These are phyloP conservation scores for Fusarium armeniacum DNA, from an alignment of 2,329 filamentous ascomycete genomes.

Conservation along the genomic window DNA sequence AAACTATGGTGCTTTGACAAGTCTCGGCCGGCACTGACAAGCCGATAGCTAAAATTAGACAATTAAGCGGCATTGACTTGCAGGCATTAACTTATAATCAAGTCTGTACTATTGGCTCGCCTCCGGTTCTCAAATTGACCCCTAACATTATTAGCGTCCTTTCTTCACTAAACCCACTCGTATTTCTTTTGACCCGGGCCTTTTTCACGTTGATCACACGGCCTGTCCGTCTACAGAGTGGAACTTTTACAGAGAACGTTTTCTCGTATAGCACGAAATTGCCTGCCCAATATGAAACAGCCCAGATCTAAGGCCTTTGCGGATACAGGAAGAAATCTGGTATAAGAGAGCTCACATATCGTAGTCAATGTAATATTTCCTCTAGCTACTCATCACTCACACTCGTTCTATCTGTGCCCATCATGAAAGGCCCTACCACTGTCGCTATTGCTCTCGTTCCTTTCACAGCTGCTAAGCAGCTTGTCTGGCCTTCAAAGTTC, in stretches of 20 bases:
- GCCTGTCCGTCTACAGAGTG: neutral
- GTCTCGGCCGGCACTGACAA: conserved; percentile 7
- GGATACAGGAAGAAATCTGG: neutral
- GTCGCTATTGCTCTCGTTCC: conserved; percentile 9
- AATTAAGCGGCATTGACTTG: neutral
- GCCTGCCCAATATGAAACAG: conserved; percentile 21
- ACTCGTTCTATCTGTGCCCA: neutral
- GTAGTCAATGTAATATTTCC: neutral
- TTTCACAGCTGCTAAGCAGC: conserved; percentile 16
- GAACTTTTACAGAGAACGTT: neutral
- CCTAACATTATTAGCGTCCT: neutral
- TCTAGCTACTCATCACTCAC: neutral
- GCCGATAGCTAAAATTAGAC: conserved; percentile 26
- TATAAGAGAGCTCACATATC: conserved; percentile 11
- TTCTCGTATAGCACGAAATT: conserved; percentile 20
- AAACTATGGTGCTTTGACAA: neutral
- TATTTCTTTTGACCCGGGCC: neutral
- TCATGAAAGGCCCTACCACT: conserved; percentile 25
- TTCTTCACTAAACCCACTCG: conserved; percentile 1
- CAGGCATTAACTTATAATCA: neutral
- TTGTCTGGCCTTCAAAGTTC: conserved; percentile 40
- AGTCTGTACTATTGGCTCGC: neutral
- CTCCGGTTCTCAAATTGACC: neutral
- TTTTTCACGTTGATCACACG: neutral
- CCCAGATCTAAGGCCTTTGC: neutral